A percentile compares a stretch with the other conserved stretches of the same genome.
Conservation (phyloP, 2,329 filamentous ascomycete species). For the Metarhizium guizhouense region DNA sequence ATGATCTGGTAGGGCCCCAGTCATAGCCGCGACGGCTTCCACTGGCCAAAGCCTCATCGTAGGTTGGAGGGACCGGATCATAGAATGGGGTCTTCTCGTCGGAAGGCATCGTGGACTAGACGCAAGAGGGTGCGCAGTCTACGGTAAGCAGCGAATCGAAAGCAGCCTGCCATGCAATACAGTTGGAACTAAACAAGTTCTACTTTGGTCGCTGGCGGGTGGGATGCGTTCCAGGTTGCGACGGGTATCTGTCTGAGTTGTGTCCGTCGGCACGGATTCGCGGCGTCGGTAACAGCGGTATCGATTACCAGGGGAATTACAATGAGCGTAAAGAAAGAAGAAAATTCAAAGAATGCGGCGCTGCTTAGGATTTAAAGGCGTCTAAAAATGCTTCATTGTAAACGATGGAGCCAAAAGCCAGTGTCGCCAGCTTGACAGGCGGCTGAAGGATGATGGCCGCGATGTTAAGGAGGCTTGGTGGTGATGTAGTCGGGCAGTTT, state of each 20-base stretch:
- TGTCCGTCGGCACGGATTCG: background rate
- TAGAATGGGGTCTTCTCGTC: slow-evolving; percentile 34
- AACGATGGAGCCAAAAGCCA: background rate
- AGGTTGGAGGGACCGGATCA: slow-evolving; percentile 33
- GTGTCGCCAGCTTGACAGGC: background rate
- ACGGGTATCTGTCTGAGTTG: background rate
- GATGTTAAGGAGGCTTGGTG: background rate
- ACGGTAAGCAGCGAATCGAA: background rate
- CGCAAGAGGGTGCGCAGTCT: slow-evolving; percentile 1
- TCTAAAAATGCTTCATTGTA: slow-evolving; percentile 1
- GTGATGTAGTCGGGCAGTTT: background rate
- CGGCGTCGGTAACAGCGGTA: background rate
- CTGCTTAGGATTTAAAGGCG: background rate
- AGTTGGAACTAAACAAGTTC: background rate
- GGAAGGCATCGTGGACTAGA: slow-evolving; percentile 21
- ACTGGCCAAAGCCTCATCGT: slow-evolving; percentile 31
- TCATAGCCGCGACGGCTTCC: slow-evolving; percentile 23
- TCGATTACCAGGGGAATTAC: background rate
- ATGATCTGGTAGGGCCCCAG: slow-evolving; percentile 21
- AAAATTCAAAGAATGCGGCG: background rate
- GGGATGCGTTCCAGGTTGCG: slow-evolving; percentile 1
- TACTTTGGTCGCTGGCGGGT: background rate
- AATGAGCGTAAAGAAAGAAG: background rate
- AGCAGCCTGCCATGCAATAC: background rate
- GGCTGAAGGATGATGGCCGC: background rate